Evolutionary conservation across 2,329 filamentous ascomycete genomes (phyloP), one percentile per base, ranked within the genome.

Genomic region (Chaetomiaceae sp.): DNA sequence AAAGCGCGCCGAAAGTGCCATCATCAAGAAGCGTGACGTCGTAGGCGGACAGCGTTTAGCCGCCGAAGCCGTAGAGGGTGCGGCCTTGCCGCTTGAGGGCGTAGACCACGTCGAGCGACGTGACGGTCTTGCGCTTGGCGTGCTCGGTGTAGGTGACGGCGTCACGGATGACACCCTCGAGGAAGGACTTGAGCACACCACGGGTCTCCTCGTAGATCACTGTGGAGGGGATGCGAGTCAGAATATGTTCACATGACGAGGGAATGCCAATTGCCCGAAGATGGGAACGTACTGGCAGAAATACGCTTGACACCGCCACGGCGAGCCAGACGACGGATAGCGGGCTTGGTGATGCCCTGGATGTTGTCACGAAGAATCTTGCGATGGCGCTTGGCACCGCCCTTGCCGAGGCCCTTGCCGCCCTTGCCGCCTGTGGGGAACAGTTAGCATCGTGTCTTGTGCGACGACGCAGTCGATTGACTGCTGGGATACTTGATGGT

Each of bases 221-320:
- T 77, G 52, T 19, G 35, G 19, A 6, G 29, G 24, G 22, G 22
- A n/a, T n/a, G 22, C 19, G 27, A 12, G 46, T 54, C 33, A 55
- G 52, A 22, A 17, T 6, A 24, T 24, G 22, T 9, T 17, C 24
- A 15, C 17, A 19, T 29, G 30, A 3, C 4, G 38, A 10, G 22
- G n/a, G n/a, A 11, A 7, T 17, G 4, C n/a, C 22, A 18, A 40
- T 27, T 15, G 27, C 6, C 29, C 8, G 35, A 38, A 34, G 17
- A 18, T 6, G 2, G 36, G 11, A 48, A 76, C 78, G 69, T 81
- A 87, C 83, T 94, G 69, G 90, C 90, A 65, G 89, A 95, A 66
- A 96, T 96, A 95, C 90, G 90, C 88, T 96, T 96, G 81, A 96
- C 90, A 90, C 90, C 90, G 73, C 90, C 90, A 93, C 90, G 89